Percentiles rank a stretch among this genome's conserved stretches.
phyloP scores from a whole-genome alignment of 495 filamentous ascomycete genomes.

The Penicillium flavigenum region DNA sequence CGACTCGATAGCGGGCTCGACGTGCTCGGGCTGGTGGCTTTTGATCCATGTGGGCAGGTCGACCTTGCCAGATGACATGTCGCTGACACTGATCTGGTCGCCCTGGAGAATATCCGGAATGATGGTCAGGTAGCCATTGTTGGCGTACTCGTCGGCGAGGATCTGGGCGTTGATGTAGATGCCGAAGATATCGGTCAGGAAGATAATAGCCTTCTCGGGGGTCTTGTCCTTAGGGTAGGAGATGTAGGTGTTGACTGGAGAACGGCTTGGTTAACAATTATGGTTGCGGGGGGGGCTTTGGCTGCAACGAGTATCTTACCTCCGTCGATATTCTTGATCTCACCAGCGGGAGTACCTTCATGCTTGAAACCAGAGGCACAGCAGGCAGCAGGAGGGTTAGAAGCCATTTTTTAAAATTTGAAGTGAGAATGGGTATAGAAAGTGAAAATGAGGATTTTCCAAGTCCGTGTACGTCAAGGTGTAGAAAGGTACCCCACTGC shows the following conservation, averaged over 20 bases:
- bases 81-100: slow-evolving; percentile 54
- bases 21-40: slow-evolving; percentile 54
- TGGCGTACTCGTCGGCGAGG: slow-evolving; percentile 79
- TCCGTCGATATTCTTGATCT: slow-evolving; percentile 41
- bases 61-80: slow-evolving; percentile 58
- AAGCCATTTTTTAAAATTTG: slow-evolving; percentile 48
- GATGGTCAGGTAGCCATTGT: slow-evolving; percentile 74
- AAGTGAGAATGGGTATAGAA: background rate
- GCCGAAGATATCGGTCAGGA: slow-evolving; percentile 66
- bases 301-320: slow-evolving; percentile 25
- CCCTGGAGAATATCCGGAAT: slow-evolving; percentile 78
- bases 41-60: slow-evolving; percentile 60
- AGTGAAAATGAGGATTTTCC: background rate
- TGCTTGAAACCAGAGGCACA: slow-evolving; percentile 57
- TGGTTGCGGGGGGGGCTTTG: slow-evolving; percentile 17
- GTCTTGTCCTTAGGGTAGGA: slow-evolving; percentile 43
- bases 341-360: slow-evolving; percentile 43
- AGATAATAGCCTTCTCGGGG: slow-evolving; percentile 43
- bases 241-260: slow-evolving; percentile 44
- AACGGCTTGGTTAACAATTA: background rate
- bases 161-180: slow-evolving; percentile 77
- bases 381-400: slow-evolving; percentile 56
- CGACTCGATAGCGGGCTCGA: slow-evolving; percentile 65
- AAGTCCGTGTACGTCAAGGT: background rate
- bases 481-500: background rate